Evolutionary conservation across 805 yeast genomes (phyloP), one percentile per base, ranked within the genome.

Genomic region (Debaryomyces maramus): DNA sequence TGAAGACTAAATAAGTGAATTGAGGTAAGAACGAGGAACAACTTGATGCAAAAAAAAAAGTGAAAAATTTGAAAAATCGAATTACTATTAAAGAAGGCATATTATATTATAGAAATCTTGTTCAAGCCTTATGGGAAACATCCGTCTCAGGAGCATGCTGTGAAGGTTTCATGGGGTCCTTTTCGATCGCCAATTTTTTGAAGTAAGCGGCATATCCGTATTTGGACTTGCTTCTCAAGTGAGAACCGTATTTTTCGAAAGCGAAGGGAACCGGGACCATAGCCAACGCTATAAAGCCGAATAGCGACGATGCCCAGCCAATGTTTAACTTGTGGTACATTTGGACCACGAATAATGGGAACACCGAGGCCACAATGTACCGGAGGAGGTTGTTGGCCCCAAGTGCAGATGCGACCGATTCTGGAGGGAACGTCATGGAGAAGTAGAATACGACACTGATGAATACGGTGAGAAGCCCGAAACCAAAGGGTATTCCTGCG

Each of bases 331-430:
- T 62, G 20, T 53, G 49, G 53, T 74, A 79, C 75, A 79, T 65
- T 33, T 67, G 70, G 8, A 60, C 53, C 1, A 79, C 75, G 56
- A 78, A 78, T 32, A 80, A 60, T 40, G 96, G 96, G 72, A 89
- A 83, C 15, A 81, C 86, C 5, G 88, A 80, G 7, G 95, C 88
- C 46, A 85, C 58, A 22, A 83, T 50, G 56, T 87, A 88, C 64
- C 97, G 77, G 41, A 83, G 61, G 54, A 89, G 69, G 59, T 86
- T 87, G 64, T 88, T 89, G 9, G 96, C 96, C 23, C 96, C 96
- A 45, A 88, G 61, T 3, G 95, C 91, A n/a, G 91, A 82, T 8
- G 28, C 28, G 13, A 24, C 28, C 28, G 28, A 24, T 0, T 96
- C 96, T 33, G 91, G 88, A 17, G 93, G 91, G 60, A 80, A 86